A percentile compares a stretch with the other conserved stretches of the same genome.
Conservation (phyloP, 2,329 filamentous ascomycete genomes). For the Podosphaera aphanis region DNA sequence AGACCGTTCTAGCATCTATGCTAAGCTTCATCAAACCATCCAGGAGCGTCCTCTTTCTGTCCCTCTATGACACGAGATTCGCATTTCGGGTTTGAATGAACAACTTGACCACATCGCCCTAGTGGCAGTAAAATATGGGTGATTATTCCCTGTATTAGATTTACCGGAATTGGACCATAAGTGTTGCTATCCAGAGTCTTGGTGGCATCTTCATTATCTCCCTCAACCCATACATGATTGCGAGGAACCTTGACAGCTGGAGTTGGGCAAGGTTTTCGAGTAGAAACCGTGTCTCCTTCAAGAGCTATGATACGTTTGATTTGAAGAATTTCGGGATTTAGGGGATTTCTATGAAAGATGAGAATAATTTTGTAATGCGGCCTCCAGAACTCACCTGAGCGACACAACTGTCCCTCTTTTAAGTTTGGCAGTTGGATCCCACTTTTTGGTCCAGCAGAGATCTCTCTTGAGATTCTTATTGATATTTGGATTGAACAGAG, state of each 20-base stretch:
- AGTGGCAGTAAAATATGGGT: constrained; percentile 50
- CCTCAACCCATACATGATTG: constrained; percentile 88
- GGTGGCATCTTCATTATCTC: constrained; percentile 39
- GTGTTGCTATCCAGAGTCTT: constrained; percentile 66
- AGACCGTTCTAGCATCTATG: too few relatives aligned
- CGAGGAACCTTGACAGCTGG: constrained; percentile 41
- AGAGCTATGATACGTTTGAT: constrained; percentile 71
- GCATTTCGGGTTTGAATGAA: constrained; percentile 28
- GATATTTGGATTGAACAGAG: constrained; percentile 46
- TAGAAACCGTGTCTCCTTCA: constrained; percentile 53
- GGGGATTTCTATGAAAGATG: constrained; percentile 33
- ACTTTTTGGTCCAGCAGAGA: constrained; percentile 34
- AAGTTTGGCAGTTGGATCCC: constrained; percentile 31
- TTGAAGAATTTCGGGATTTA: constrained; percentile 40
- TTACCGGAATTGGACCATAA: constrained; percentile 63
- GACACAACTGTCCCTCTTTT: constrained; percentile 54
- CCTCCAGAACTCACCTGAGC: constrained; percentile 27
- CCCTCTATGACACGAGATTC: constrained; percentile 20
- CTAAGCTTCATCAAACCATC: constrained; percentile 3
- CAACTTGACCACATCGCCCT: constrained; percentile 30
- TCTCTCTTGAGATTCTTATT: constrained; percentile 31
- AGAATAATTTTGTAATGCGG: neutral
- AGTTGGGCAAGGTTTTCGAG: constrained; percentile 34
- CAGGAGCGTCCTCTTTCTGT: constrained; percentile 7
- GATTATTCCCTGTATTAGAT: constrained; percentile 52